Base-by-base conservation (phyloP, 805 yeast genomes). In the Cyberlindnera sargentensis region DNA sequence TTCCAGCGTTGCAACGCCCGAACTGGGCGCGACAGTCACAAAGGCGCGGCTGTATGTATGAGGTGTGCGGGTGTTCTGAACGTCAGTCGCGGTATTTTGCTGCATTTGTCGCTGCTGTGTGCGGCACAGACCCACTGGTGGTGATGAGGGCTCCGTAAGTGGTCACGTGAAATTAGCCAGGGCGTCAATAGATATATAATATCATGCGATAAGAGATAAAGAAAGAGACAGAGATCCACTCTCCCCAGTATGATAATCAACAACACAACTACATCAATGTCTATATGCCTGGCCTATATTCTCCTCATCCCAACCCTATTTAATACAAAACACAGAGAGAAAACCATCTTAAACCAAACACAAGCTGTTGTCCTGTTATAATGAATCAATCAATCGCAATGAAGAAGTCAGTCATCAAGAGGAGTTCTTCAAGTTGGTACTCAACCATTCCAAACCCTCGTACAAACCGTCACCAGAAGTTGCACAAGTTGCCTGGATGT, bases 381-480 rank as follows among this genome's bases (percentile, higher is more conserved):
- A 31, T 36, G 29, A 28, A 30, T 15, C 20, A 15, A 15, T 15
- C 20, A 15, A 15, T 15, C 20, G 20, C 20, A 15, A 15, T 15
- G 20, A 15, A 15, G 20, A 15, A 15, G 20, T 15, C 20, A 15
- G 20, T 15, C 37, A 29, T 32, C 35, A 68, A 56, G 71, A 66
- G 62, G 76, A 72, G 68, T 75, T 83, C 76, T 88, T 88, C 72
- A 89, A 80, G 75, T 85, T 87, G 65, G 87, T 84, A 57, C 90
- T 80, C 64, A 89, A 81, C 97, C 97, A 89, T 75, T 89, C 96
- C 67, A 89, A 80, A 78, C 97, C 97, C 74, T 89, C 96, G 69
- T 88, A 85, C 64, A 89, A 76, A 76, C 98, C 98, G 68, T 90
- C 97, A 75, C 98, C 99, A 51, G 98, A 86, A 56, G 97, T 91